Conservation (phyloP, 352 stramenopile species). For the Phytophthora multivora region DNA sequence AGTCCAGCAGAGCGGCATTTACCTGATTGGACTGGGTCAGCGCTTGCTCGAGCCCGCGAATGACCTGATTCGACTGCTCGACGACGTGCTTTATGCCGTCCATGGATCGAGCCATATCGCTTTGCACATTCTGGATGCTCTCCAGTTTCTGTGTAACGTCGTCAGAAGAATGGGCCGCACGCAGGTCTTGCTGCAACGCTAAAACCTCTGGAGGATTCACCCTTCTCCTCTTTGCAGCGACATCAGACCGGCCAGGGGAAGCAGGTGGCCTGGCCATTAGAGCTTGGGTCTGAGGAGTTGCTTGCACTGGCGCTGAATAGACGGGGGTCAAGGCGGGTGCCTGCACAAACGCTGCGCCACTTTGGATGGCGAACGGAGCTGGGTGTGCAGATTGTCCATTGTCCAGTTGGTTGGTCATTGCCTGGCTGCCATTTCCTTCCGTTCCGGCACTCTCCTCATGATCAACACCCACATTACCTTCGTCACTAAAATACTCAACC, state of each 20-base stretch:
- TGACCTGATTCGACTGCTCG: constrained; percentile 32
- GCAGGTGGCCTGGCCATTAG: background rate
- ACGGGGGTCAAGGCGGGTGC: background rate
- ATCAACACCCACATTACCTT: constrained; percentile 2
- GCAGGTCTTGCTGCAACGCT: constrained; percentile 1
- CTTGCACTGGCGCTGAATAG: constrained; percentile 4
- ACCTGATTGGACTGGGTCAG: constrained; percentile 35
- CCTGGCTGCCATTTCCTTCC: constrained; percentile 5
- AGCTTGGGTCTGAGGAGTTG: constrained; percentile 5
- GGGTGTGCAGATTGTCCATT: background rate
- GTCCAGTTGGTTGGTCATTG: background rate
- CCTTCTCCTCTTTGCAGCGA: constrained; percentile 17
- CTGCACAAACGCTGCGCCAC: background rate
- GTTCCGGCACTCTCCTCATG: background rate
- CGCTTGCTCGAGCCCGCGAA: constrained; percentile 24
- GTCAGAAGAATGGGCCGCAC: background rate
- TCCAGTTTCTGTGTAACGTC: constrained; percentile 18
- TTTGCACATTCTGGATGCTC: constrained; percentile 26
- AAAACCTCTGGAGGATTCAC: background rate
- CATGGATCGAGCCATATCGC: constrained; percentile 28
- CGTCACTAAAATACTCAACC: constrained; percentile 31
- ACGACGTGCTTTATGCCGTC: constrained; percentile 32
- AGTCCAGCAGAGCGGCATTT: constrained; percentile 31
- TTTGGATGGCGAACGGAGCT: background rate
- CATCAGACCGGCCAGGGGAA: background rate